Percentiles rank a stretch among this genome's conserved stretches.
phyloP scores from a whole-genome alignment of 2,329 filamentous ascomycete genomes.

The Podosphaera fusca region DNA sequence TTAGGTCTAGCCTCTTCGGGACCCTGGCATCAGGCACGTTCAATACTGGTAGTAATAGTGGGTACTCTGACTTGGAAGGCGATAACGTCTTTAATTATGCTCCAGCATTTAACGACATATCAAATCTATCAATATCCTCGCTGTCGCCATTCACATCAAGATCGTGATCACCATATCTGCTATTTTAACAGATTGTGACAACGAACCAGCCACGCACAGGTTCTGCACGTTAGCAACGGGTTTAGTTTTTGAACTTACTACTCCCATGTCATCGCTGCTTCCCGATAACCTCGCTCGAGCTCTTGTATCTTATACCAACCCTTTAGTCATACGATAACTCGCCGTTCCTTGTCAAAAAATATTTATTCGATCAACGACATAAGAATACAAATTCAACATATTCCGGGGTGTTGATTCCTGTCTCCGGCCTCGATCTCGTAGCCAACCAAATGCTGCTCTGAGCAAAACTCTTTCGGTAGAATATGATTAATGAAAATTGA shows the following conservation, averaged over 20 bases:
- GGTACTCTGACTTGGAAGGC: neutral
- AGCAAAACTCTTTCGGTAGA: neutral
- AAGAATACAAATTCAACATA: neutral
- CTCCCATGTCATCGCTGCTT: neutral
- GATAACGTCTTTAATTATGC: neutral
- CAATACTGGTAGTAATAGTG: neutral
- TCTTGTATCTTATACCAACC: conserved; percentile 3
- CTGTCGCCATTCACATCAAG: neutral
- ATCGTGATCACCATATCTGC: neutral
- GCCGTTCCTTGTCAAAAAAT: neutral
- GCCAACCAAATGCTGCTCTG: neutral
- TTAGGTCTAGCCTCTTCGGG: neutral
- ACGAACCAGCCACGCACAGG: neutral
- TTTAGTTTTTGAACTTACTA: neutral
- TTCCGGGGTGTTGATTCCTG: neutral
- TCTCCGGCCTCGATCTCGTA: neutral
- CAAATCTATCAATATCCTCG: neutral
- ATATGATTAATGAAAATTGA: conserved; percentile 7
- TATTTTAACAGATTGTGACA: too few species aligned
- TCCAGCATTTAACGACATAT: neutral
- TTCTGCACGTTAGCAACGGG: neutral
- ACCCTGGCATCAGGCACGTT: neutral
- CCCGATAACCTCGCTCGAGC: conserved; percentile 13
- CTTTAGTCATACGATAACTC: neutral
- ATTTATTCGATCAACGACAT: neutral